A percentile compares a stretch with the other conserved stretches of the same genome.
phyloP scores from a whole-genome alignment of 805 yeast genomes.

The Starmerella stigmatis region DNA sequence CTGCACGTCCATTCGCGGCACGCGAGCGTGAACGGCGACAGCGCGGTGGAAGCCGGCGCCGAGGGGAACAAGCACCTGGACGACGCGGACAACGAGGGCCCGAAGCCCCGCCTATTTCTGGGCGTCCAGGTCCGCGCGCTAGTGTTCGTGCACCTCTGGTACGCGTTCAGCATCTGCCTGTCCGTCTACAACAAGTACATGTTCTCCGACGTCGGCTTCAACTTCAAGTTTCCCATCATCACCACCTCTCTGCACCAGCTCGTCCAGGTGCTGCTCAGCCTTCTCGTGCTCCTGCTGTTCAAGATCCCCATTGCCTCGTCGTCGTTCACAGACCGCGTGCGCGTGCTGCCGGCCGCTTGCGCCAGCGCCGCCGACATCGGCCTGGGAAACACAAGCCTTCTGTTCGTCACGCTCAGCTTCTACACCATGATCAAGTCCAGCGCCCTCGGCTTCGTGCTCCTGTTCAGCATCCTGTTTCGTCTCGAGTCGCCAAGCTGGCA shows the following conservation, averaged over 20 bases:
- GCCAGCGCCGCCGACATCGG: constrained; percentile 94
- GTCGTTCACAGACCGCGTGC: constrained; percentile 6
- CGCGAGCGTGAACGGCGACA: neutral
- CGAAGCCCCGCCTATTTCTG: neutral
- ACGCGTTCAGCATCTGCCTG: constrained; percentile 31
- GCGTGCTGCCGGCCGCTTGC: constrained; percentile 68
- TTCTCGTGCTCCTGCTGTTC: constrained; percentile 19
- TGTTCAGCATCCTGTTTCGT: constrained; percentile 75
- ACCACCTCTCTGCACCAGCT: constrained; percentile 80
- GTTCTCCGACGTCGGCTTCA: constrained; percentile 67
- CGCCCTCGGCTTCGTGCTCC: constrained; percentile 72
- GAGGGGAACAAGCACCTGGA: neutral
- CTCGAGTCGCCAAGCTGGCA: constrained; percentile 65
- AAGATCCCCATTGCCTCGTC: constrained; percentile 5
- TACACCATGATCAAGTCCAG: constrained; percentile 92
- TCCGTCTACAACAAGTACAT: constrained; percentile 84
- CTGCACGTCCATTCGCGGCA: constrained; percentile 4
- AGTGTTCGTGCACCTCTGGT: constrained; percentile 28
- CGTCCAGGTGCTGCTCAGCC: constrained; percentile 48
- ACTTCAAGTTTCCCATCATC: constrained; percentile 73
- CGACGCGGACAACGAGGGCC: neutral
- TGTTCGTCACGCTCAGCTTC: constrained; percentile 66
- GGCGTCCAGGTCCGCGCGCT: constrained; percentile 14
- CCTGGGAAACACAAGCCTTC: constrained; percentile 72
- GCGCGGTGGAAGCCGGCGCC: neutral